Percentiles rank a stretch among this genome's conserved stretches.
phyloP scores from a whole-genome alignment of 257 asterid species.

The Solanum chiquidenum region DNA sequence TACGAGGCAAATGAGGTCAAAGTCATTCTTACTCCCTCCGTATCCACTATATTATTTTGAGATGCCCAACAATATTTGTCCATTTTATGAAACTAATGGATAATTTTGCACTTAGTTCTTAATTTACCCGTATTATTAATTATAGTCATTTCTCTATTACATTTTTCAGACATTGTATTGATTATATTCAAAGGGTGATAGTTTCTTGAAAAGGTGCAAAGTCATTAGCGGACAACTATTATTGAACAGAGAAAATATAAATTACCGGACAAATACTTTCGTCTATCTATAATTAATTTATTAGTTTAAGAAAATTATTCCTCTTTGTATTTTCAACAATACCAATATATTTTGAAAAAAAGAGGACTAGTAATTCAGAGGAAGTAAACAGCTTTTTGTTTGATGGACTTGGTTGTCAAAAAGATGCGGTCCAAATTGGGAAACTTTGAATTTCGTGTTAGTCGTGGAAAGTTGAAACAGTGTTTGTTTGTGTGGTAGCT shows the following conservation, averaged over 20 bases:
- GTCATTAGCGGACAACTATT: too few relatives aligned
- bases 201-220: too few relatives aligned
- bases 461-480: neutral
- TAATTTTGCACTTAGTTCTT: too few relatives aligned
- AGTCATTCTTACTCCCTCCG: neutral
- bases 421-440: neutral
- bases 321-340: neutral
- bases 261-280: neutral
- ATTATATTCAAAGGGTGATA: too few relatives aligned
- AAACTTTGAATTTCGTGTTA: neutral
- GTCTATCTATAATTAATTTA: neutral
- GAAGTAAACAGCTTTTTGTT: neutral
- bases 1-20: neutral
- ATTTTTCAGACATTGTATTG: too few relatives aligned
- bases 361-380: neutral
- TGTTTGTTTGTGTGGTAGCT: neutral
- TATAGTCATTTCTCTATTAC: too few relatives aligned
- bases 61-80: too few relatives aligned
- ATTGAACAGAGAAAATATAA: neutral
- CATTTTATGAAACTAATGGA: too few relatives aligned
- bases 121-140: too few relatives aligned
- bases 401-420: neutral
- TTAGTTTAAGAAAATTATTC: neutral
- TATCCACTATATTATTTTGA: too few relatives aligned
- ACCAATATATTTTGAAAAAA: neutral